phyloP scores from a whole-genome alignment of 176 grass and related monocot genomes.

The Luzula sylvatica region DNA sequence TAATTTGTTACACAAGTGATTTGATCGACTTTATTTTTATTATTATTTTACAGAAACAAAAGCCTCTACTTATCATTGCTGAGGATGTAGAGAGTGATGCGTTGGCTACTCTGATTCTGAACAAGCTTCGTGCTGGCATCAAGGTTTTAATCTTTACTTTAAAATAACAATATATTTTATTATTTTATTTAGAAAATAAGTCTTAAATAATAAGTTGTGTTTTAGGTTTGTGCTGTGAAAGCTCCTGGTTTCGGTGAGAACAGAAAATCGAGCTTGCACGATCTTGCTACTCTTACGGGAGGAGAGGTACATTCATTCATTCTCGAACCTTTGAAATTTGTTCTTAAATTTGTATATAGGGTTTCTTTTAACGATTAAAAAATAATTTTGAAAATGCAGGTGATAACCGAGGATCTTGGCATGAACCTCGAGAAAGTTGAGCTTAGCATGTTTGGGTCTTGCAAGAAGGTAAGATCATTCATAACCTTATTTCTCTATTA shows the following conservation, averaged over 20 bases:
- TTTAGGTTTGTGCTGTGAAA: slow-evolving; percentile 89
- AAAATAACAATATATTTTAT: neutral
- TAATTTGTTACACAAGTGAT: neutral
- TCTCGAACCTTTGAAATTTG: neutral
- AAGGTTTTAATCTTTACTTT: slow-evolving; percentile 38
- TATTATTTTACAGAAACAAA: slow-evolving; percentile 68
- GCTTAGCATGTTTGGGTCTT: slow-evolving; percentile 60
- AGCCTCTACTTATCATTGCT: slow-evolving; percentile 78
- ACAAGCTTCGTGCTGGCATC: slow-evolving; percentile 97
- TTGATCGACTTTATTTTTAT: neutral
- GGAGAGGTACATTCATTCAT: slow-evolving; percentile 45
- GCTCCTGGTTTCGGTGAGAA: slow-evolving; percentile 99
- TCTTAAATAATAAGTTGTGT: neutral
- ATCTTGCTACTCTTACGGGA: slow-evolving; percentile 82
- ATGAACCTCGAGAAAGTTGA: slow-evolving; percentile 95
- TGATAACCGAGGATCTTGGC: slow-evolving; percentile 93
- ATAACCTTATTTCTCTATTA: neutral
- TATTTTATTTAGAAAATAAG: neutral
- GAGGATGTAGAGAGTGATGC: slow-evolving; percentile 99
- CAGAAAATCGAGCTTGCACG: slow-evolving; percentile 86
- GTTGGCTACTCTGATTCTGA: slow-evolving; percentile 77
- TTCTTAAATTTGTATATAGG: neutral
- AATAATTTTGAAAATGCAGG: slow-evolving; percentile 31
- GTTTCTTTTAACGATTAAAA: neutral
- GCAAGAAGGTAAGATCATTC: slow-evolving; percentile 53